These are phyloP conservation scores for Cordyceps tenuipes DNA, from an alignment of 2,329 filamentous ascomycete genomes.

Conservation along the genomic window DNA sequence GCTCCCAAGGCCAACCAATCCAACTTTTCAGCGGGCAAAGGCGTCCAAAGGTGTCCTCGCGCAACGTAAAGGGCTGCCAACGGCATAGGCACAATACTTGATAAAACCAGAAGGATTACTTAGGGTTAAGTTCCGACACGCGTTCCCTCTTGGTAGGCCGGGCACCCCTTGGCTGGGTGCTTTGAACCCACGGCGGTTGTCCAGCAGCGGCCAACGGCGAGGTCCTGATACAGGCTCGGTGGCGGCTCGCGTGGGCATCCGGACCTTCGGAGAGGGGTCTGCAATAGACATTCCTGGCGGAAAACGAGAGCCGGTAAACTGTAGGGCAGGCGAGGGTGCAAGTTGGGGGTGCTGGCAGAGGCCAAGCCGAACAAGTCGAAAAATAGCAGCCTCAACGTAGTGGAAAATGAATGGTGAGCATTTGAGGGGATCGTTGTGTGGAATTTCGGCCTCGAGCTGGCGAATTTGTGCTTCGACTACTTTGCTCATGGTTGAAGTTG, in stretches of 20 bases:
- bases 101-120: constrained; percentile 52
- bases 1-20: constrained; percentile 33
- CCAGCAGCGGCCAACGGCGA: constrained; percentile 40
- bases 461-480: not conserved
- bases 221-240: constrained; percentile 54
- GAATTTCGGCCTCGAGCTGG: not conserved
- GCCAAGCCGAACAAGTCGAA: constrained; percentile 1
- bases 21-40: constrained; percentile 44
- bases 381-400: constrained; percentile 9
- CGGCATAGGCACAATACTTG: constrained; percentile 56
- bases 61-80: constrained; percentile 53
- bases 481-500: constrained; percentile 3
- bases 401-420: constrained; percentile 10
- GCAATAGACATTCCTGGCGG: constrained; percentile 54
- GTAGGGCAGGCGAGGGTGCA: constrained; percentile 68
- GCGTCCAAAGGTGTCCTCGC: constrained; percentile 20
- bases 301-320: constrained; percentile 72
- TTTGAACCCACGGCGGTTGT: constrained; percentile 25
- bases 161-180: constrained; percentile 31
- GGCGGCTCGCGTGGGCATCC: constrained; percentile 40
- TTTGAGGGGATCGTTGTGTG: not conserved
- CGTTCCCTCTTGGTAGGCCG: constrained; percentile 46
- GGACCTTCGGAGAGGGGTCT: constrained; percentile 32
- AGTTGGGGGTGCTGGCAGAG: constrained; percentile 18
- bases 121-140: constrained; percentile 94